Base-by-base conservation (phyloP, 2,329 filamentous ascomycete genomes). In the Simplicillium aogashimaense region DNA sequence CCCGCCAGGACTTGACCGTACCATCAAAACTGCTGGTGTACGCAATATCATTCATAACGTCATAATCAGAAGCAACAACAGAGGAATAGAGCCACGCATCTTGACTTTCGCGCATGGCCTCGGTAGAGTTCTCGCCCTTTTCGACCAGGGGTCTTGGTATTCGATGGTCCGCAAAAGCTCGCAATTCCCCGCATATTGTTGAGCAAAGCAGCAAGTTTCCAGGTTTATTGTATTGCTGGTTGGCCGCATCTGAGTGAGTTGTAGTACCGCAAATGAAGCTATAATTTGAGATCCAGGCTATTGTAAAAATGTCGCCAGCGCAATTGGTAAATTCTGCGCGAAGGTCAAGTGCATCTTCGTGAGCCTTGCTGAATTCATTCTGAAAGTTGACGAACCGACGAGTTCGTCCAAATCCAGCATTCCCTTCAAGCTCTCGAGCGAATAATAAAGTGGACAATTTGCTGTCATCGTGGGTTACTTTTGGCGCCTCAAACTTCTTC, bases 161-260 rank as follows among this genome's bases (percentile, higher is more conserved):
- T 1, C 74, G 66, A 47, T 82, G 78, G 33, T 80, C 68, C 0
- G 74, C 58, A 48, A 72, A 72, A 0, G 74, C 70, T 6, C 55
- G 64, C 2, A 81, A 52, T 0, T 60, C 66, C 1, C 68, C 64
- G 1, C 53, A 49, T 1, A 43, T 48, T 1, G 65, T 59, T 0
- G 73, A 78, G 7, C 73, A 77, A 1, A 81, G 55, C 1, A 76
- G 58, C 9, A 82, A 55, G 48, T 82, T 82, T 1, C 78, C 77
- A 0, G 73, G 69, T 47, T 75, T 79, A 48, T 82, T 82, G 50
- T 82, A 81, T 45, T 81, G 76, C 50, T 80, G 76, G 42, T 81
- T 81, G 33, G 77, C 72, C 0, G 64, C 58, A 47, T 81, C 78
- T 1, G 75, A 80, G 55, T 81, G 77, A 1, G 72, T 71, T 0